Conservation (phyloP, 148 eudicot genomes). For the Drosera capensis region DNA sequence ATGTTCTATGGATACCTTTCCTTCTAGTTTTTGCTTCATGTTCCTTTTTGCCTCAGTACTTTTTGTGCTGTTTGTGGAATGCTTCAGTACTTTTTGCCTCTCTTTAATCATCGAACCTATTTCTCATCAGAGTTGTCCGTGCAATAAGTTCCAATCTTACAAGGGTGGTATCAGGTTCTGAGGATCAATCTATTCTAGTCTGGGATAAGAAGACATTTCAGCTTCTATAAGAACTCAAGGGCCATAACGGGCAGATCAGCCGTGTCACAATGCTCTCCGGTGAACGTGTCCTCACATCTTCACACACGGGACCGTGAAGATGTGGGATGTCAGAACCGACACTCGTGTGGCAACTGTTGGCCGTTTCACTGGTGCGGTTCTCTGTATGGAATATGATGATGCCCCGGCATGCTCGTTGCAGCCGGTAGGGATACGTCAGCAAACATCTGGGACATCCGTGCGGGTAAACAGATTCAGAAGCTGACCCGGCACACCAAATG, state of each 20-base stretch:
- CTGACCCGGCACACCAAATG: constrained; percentile 83
- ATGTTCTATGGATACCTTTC: too few species aligned
- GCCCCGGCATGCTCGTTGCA: constrained; percentile 77
- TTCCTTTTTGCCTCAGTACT: too few species aligned
- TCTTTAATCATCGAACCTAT: too few species aligned
- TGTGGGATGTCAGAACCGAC: constrained; percentile 99
- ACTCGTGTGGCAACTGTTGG: constrained; percentile 94
- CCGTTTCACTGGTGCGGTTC: constrained; percentile 73
- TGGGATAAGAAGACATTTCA: constrained; percentile 94
- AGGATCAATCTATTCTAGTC: constrained; percentile 79
- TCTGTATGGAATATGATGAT: constrained; percentile 89
- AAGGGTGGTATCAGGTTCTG: constrained; percentile 87
- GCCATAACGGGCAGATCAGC: constrained; percentile 71
- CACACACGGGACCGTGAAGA: constrained; percentile 82
- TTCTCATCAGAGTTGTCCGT: constrained; percentile 44
- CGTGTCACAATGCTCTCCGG: constrained; percentile 86
- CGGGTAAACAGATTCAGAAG: constrained; percentile 87
- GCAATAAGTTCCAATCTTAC: constrained; percentile 84
- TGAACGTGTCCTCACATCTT: constrained; percentile 83
- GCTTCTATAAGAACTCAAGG: constrained; percentile 89
- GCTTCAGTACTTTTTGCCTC: too few species aligned
- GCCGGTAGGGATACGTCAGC: constrained; percentile 78
- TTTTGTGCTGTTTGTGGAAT: neutral
- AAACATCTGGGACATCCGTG: constrained; percentile 88
- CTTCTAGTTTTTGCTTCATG: neutral